These are phyloP conservation scores for Musa schizocarpa DNA, from an alignment of 176 grass and related monocot species.

Conservation along the genomic window DNA sequence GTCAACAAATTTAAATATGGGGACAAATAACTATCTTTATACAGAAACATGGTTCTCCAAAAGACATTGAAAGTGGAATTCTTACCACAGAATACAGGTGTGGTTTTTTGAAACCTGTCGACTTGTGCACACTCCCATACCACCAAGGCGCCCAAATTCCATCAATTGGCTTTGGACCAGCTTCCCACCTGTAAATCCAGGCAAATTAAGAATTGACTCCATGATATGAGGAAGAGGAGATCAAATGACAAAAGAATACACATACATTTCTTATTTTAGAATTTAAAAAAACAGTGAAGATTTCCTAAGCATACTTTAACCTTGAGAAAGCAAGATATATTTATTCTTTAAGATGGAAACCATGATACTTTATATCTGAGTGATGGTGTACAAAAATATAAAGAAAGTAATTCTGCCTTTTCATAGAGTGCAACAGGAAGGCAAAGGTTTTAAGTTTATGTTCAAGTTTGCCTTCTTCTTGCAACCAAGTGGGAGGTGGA, in stretches of 20 bases:
- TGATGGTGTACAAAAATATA: too few species aligned
- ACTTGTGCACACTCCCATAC: constrained; percentile 86
- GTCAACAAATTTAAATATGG: not conserved
- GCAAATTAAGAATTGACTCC: constrained; percentile 11
- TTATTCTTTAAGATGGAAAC: too few species aligned
- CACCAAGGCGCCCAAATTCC: constrained; percentile 97
- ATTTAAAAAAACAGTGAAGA: not conserved
- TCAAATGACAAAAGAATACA: not conserved
- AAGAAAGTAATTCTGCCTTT: too few species aligned
- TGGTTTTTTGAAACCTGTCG: constrained; percentile 55
- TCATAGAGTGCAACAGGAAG: too few species aligned
- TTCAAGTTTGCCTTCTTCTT: too few species aligned
- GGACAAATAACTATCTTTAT: not conserved
- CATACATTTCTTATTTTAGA: not conserved
- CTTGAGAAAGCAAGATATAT: too few species aligned
- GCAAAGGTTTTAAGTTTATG: too few species aligned
- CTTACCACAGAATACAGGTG: constrained; percentile 47
- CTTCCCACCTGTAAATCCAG: constrained; percentile 68
- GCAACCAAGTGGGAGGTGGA: too few species aligned
- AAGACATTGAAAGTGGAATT: not conserved
- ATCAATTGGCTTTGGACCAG: constrained; percentile 73
- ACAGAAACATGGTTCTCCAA: not conserved
- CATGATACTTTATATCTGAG: too few species aligned
- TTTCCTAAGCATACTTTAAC: too few species aligned
- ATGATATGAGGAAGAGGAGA: not conserved